phyloP scores from a whole-genome alignment of 176 grass and related monocot species.

The Phyllostachys edulis region DNA sequence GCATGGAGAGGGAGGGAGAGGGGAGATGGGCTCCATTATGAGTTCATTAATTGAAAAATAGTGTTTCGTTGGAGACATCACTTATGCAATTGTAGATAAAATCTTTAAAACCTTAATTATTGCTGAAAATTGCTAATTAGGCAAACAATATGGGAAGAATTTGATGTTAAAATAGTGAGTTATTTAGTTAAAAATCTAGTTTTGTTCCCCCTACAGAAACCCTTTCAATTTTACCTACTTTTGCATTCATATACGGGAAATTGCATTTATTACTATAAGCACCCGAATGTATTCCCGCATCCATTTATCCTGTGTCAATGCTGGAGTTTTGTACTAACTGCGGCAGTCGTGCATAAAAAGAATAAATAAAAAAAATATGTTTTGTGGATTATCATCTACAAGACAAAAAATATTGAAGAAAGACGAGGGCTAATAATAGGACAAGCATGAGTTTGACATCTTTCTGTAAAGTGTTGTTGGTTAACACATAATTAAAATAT shows the following conservation, averaged over 20 bases:
- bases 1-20: background rate
- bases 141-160: background rate
- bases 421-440: background rate
- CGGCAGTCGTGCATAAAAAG: background rate
- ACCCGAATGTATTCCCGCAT: background rate
- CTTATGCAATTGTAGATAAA: background rate
- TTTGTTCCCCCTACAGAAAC: background rate
- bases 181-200: background rate
- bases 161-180: background rate
- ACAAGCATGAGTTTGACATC: background rate
- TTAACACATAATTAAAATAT: background rate
- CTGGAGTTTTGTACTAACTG: background rate
- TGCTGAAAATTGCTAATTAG: background rate
- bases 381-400: background rate
- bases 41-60: background rate
- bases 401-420: background rate
- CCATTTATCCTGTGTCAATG: background rate
- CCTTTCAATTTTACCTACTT: background rate
- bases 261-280: slow-evolving; percentile 17
- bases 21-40: background rate
- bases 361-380: background rate
- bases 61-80: background rate
- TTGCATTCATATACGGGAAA: background rate
- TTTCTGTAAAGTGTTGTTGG: background rate
- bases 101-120: background rate